Base-by-base conservation (phyloP, 768 basidiomycete species). In the Stropharia rugosoannulata region DNA sequence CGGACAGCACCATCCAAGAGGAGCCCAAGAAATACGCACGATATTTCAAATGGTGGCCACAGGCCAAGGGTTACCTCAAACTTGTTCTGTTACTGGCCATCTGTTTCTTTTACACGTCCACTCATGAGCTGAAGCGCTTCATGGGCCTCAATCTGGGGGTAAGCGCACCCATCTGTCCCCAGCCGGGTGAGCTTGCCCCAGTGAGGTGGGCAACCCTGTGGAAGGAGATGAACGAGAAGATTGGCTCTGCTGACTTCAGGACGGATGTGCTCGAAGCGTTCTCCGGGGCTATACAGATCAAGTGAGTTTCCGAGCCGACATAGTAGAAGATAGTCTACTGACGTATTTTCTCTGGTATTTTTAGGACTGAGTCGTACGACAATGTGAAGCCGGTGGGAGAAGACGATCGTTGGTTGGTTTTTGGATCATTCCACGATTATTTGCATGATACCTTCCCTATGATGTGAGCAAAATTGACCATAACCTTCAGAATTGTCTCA, bases 401-500 rank as follows among this genome's bases (percentile, higher is more conserved):
- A 51, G 83, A 84, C 55, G 68, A 76, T 6, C 73, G 81, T n/a
- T 87, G 84, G 85, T 72, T 80, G 29, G 75, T 70, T 18, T 85
- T 87, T 49, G 68, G 58, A 0, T 66, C 69, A 11, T 80, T 87
- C 66, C 84, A 86, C 49, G 73, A 75, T 13, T 85, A 87, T 61
- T 75, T 90, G 6, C 57, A 59, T 29, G 50, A 54, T 5, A 69
- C 73, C 4, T 80, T 87, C 32, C 94, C 89, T 61, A 82, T 86
- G 11, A 73, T 85, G 66, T 82, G 79, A 78, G 89, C 70, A 13
- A 36, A 22, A 1, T 4, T 4, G 22, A 22, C 22, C 4, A 22
- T 22, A 22, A 1, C 22, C 22, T 2, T 22, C 22, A 22, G 22
- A 22, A 22, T 22, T 22, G 4, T 22, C 22, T 22, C 22, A 22